Percentiles rank a stretch among this genome's conserved stretches.
Evolutionary conservation across 1,284 basidiomycete genomes (phyloP).

Genomic region (Xerocomus nothofagi): DNA sequence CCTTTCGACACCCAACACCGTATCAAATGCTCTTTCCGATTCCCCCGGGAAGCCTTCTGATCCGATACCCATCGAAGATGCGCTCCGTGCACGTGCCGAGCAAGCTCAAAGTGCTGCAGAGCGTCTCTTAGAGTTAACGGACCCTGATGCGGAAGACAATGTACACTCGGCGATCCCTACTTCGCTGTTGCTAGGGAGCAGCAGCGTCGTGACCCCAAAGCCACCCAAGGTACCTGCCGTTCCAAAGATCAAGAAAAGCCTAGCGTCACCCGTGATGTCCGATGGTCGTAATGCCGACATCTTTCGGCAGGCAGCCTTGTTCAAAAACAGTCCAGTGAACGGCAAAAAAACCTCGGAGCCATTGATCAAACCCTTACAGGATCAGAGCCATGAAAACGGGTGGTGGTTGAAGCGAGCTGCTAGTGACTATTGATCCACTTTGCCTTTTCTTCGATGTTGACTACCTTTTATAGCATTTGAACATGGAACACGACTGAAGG

Average conservation of each 20-base stretch:
- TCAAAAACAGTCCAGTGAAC: conserved; percentile 70
- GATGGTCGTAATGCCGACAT: conserved; percentile 54
- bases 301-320: conserved; percentile 73
- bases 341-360: conserved; percentile 46
- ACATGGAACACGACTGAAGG: conserved; percentile 44
- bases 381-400: conserved; percentile 60
- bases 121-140: conserved; percentile 75
- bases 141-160: conserved; percentile 62
- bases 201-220: conserved; percentile 41
- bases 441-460: conserved; percentile 15
- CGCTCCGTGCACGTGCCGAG: conserved; percentile 78
- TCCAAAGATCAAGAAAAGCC: conserved; percentile 27
- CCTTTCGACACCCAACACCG: conserved; percentile 46
- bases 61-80: conserved; percentile 69
- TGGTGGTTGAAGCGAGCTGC: conserved; percentile 78
- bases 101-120: conserved; percentile 88
- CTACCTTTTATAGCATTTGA: conserved; percentile 46
- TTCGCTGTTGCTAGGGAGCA: conserved; percentile 52
- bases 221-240: conserved; percentile 26
- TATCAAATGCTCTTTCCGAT: conserved; percentile 59
- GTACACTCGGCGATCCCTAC: conserved; percentile 54
- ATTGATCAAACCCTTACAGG: conserved; percentile 64
- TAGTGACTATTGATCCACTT: conserved; percentile 40
- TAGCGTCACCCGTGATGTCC: conserved; percentile 58
- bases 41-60: conserved; percentile 44